A percentile compares a stretch with the other conserved stretches of the same genome.
Evolutionary conservation across 2,329 filamentous ascomycete genomes (phyloP).

Genomic region (Parastagonospora nodorum): DNA sequence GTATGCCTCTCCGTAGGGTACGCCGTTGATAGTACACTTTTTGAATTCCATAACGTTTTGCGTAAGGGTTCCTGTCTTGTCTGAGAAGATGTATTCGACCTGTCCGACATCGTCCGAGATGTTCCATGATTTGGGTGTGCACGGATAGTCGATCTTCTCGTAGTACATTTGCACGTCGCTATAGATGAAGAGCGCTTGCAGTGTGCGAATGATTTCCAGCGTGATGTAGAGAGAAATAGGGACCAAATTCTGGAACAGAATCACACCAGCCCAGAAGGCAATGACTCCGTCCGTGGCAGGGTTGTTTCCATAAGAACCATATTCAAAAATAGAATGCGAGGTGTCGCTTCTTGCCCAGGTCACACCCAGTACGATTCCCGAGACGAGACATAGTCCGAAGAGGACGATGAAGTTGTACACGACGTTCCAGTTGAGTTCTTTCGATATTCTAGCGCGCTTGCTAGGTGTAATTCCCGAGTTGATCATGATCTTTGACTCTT

Average conservation of each 20-base stretch:
- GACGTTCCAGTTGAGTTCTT: slow-evolving; percentile 96
- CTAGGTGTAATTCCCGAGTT: slow-evolving; percentile 94
- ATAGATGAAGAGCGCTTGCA: slow-evolving; percentile 97
- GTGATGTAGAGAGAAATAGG: slow-evolving; percentile 98
- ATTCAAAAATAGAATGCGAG: slow-evolving; percentile 83
- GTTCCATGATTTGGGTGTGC: slow-evolving; percentile 97
- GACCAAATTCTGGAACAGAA: slow-evolving; percentile 97
- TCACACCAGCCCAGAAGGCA: slow-evolving; percentile 93
- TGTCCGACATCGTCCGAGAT: slow-evolving; percentile 98
- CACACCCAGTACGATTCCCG: slow-evolving; percentile 82
- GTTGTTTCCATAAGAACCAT: slow-evolving; percentile 74
- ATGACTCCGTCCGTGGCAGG: slow-evolving; percentile 86
- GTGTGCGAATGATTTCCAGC: slow-evolving; percentile 89
- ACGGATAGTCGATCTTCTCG: slow-evolving; percentile 89
- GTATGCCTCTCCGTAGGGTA: slow-evolving; percentile 95
- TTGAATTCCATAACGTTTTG: slow-evolving; percentile 99
- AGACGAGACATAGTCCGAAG: slow-evolving; percentile 84
- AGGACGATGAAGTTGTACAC: slow-evolving; percentile 94
- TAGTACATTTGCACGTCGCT: slow-evolving; percentile 98
- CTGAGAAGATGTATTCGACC: slow-evolving; percentile 98
- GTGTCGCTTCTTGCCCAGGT: slow-evolving; percentile 77
- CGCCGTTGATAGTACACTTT: slow-evolving; percentile 95
- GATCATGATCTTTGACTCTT: slow-evolving; percentile 99
- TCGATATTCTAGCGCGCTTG: slow-evolving; percentile 88
- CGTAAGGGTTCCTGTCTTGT: slow-evolving; percentile 88